Percentiles rank a stretch among this genome's conserved stretches.
Evolutionary conservation across 192 early-diverging fungal species (phyloP).

Genomic region (Gamsiella multidivaricata): DNA sequence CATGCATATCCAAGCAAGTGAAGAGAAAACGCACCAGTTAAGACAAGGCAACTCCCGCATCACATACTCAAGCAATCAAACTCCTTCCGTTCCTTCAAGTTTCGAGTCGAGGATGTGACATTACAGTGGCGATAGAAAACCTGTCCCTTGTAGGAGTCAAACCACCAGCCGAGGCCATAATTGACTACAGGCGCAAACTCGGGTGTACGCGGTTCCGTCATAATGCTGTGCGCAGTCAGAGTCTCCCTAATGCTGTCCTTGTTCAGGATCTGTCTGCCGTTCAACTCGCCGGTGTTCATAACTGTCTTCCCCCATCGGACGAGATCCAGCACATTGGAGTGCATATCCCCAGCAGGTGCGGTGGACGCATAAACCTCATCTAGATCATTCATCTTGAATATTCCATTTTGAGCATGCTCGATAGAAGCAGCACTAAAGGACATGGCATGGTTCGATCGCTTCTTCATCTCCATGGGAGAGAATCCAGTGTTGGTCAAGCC

Average conservation of each 20-base stretch:
- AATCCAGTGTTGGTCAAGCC: neutral
- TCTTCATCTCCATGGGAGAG: neutral
- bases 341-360: conserved; percentile 3
- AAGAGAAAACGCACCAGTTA: too few relatives aligned
- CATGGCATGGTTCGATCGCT: neutral
- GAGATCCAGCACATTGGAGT: conserved; percentile 8
- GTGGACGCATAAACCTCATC: neutral
- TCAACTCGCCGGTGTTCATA: neutral
- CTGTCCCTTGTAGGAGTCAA: conserved; percentile 7
- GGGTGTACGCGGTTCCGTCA: neutral
- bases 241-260: conserved; percentile 7
- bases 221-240: neutral
- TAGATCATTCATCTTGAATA: neutral
- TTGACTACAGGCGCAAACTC: neutral
- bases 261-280: conserved; percentile 5
- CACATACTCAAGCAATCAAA: too few relatives aligned
- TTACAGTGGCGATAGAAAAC: neutral
- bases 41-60: too few relatives aligned
- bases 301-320: neutral
- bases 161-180: neutral
- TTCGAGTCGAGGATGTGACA: neutral
- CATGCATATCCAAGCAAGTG: too few relatives aligned
- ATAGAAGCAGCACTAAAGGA: neutral
- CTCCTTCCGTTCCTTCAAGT: neutral
- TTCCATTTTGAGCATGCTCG: neutral